Evolutionary conservation across 108 stramenopile genomes (phyloP).

Genomic region (Parietichytrium sp.): DNA sequence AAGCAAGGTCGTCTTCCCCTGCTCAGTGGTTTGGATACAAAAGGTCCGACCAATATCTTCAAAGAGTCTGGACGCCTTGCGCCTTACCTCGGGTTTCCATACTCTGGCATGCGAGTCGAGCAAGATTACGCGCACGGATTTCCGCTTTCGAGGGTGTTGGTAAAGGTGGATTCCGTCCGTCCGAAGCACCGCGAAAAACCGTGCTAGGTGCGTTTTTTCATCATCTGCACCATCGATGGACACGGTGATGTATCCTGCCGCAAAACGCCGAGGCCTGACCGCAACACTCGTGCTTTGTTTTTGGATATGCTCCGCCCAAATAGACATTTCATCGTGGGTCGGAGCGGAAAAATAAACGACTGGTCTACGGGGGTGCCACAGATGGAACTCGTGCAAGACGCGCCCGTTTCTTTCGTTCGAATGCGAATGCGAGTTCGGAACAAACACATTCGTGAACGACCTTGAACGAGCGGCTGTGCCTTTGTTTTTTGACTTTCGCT

Average conservation of each 20-base stretch:
- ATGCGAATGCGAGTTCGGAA: no score
- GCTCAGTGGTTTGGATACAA: neutral
- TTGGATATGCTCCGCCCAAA: neutral
- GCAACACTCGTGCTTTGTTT: neutral
- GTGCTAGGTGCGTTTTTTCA: neutral
- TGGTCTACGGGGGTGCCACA: conserved; percentile 5
- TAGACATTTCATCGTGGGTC: conserved; percentile 4
- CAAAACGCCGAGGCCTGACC: neutral
- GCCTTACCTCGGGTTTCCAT: neutral
- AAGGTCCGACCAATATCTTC: neutral
- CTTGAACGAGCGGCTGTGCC: neutral
- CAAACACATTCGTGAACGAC: neutral
- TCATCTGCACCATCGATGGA: neutral
- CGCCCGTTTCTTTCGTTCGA: neutral
- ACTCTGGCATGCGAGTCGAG: neutral
- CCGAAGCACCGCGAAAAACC: conserved; percentile 19
- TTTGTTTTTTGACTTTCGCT: neutral
- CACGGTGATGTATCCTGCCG: neutral
- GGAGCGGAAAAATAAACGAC: conserved; percentile 5
- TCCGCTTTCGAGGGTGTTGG: conserved; percentile 27
- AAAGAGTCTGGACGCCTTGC: neutral
- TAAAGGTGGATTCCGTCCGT: neutral
- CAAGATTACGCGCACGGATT: neutral
- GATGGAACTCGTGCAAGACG: conserved; percentile 27
- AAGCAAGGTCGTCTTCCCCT: neutral